These are phyloP conservation scores for Ettlia oleoabundans DNA, from an alignment of 139 green algal genomes.

Conservation along the genomic window DNA sequence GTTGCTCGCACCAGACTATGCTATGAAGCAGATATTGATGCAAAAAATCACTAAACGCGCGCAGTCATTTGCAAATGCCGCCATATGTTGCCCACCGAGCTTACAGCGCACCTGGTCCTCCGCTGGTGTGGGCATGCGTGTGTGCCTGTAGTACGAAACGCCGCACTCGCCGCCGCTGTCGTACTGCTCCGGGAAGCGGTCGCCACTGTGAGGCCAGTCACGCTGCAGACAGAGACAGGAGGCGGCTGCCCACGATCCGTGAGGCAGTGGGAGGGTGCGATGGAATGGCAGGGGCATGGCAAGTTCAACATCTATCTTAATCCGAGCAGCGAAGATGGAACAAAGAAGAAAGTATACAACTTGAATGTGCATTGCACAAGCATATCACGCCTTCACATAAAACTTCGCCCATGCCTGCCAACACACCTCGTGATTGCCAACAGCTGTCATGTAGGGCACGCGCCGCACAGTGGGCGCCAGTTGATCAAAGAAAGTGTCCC, in stretches of 20 bases:
- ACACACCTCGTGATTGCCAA: conserved; percentile 82
- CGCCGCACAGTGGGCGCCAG: conserved; percentile 54
- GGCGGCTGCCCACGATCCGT: not conserved
- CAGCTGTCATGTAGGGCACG: conserved; percentile 72
- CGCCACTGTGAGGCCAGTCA: conserved; percentile 65
- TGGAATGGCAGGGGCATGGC: not conserved
- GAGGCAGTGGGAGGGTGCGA: not conserved
- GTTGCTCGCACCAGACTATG: no score
- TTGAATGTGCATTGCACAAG: no score
- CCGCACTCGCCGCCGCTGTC: conserved; percentile 75
- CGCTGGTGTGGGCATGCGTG: conserved; percentile 37
- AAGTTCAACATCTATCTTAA: no score
- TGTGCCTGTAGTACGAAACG: conserved; percentile 59
- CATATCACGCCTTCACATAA: no score
- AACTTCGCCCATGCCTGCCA: not conserved
- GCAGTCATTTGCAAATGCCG: no score
- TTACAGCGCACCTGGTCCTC: no score
- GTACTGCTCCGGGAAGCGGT: conserved; percentile 29
- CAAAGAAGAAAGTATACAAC: no score
- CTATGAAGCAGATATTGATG: no score
- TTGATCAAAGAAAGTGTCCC: conserved; percentile 79
- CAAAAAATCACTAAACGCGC: no score
- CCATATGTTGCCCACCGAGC: no score
- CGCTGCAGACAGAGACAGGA: conserved; percentile 29
- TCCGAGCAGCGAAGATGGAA: no score